Conservation (phyloP, 257 asterid genomes). For the Penstemon eatonii region DNA sequence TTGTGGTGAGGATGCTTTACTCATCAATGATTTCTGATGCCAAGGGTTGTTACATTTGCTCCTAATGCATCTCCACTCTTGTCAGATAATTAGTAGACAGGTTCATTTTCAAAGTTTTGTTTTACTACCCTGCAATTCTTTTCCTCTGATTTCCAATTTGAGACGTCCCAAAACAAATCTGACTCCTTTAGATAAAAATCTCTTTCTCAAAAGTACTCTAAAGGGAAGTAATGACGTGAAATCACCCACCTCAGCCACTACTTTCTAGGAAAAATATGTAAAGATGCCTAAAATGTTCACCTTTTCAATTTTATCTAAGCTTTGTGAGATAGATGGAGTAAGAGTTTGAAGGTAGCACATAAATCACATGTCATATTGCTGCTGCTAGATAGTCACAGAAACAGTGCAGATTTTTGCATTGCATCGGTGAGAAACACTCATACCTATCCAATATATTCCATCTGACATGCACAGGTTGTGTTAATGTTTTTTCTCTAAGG, state of each 20-base stretch:
- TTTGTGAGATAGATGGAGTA: no score
- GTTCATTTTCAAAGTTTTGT: background rate
- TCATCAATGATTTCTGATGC: background rate
- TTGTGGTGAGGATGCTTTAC: background rate
- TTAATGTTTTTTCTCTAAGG: background rate
- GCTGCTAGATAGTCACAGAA: background rate
- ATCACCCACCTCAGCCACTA: no score
- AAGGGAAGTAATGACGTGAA: no score
- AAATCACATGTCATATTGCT: background rate
- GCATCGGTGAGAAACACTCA: background rate
- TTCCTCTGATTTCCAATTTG: no score
- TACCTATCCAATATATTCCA: background rate
- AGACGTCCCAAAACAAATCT: no score
- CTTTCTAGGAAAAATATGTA: no score
- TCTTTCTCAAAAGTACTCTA: no score
- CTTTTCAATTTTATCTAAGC: no score
- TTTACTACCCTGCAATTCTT: no score
- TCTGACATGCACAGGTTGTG: background rate
- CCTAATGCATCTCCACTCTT: background rate
- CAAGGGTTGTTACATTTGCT: background rate
- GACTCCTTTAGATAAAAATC: no score
- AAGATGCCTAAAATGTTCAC: no score
- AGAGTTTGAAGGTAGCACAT: no score
- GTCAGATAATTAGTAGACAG: background rate
- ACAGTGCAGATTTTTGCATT: background rate